Conservation (phyloP, 306 rosid genomes). For the Glycyrrhiza uralensis region DNA sequence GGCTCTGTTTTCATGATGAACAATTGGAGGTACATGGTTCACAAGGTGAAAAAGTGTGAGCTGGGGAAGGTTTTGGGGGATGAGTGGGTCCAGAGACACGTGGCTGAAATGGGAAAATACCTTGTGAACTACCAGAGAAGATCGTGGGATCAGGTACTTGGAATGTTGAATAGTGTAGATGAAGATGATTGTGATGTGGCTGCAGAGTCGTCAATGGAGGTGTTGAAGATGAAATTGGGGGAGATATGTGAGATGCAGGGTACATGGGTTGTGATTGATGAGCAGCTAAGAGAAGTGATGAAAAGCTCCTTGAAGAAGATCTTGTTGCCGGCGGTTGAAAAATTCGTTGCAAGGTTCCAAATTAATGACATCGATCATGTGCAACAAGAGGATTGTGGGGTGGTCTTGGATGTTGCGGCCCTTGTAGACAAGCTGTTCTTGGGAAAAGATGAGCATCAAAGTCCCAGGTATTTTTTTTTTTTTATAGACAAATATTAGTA, state of each 20-base stretch:
- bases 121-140: conserved; percentile 1
- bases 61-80: neutral
- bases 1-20: conserved; percentile 62
- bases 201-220: neutral
- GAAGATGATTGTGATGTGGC: neutral
- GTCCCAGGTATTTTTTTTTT: neutral
- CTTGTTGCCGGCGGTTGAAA: neutral
- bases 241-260: neutral
- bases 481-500: too few species aligned
- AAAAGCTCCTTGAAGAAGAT: neutral
- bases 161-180: neutral
- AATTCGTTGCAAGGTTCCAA: neutral
- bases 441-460: neutral
- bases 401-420: neutral
- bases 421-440: neutral
- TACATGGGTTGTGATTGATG: neutral
- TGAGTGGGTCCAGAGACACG: neutral
- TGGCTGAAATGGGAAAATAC: neutral
- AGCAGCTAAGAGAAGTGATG: neutral
- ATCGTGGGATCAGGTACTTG: neutral
- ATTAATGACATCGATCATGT: neutral
- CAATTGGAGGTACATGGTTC: conserved; percentile 56
- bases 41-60: neutral
- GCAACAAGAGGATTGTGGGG: neutral
- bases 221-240: neutral